Evolutionary conservation across 2,329 filamentous ascomycete species (phyloP).

Genomic region (Fusarium sublunatum): DNA sequence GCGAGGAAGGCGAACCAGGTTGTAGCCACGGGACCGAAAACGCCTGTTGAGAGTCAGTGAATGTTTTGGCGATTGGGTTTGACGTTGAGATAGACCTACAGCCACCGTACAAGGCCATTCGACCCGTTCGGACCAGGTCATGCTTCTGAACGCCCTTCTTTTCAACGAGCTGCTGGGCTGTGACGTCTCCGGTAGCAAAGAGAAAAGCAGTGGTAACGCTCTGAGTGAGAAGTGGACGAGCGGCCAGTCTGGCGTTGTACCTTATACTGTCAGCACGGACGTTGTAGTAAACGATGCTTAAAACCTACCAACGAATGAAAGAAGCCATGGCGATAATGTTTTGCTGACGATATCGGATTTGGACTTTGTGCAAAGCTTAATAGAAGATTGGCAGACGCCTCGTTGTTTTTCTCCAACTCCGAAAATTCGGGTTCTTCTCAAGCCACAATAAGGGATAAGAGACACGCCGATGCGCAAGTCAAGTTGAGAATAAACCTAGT

Average conservation of each 20-base stretch:
- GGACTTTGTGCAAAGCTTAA: slow-evolving; percentile 27
- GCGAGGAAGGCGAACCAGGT: slow-evolving; percentile 88
- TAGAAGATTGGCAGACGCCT: slow-evolving; percentile 6
- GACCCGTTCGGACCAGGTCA: slow-evolving; percentile 75
- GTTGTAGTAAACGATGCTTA: neutral
- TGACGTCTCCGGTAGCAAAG: slow-evolving; percentile 90
- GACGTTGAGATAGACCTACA: slow-evolving; percentile 59
- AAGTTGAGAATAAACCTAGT: neutral
- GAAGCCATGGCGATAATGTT: slow-evolving; percentile 41
- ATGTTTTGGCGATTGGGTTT: slow-evolving; percentile 1
- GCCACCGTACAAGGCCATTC: slow-evolving; percentile 85
- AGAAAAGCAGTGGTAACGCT: slow-evolving; percentile 90
- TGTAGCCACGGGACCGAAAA: slow-evolving; percentile 90
- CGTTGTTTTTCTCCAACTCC: slow-evolving; percentile 8
- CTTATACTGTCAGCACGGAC: slow-evolving; percentile 56
- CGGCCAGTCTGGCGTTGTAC: slow-evolving; percentile 87
- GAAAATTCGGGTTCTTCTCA: slow-evolving; percentile 20
- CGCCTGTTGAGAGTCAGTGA: slow-evolving; percentile 57
- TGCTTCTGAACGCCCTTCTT: slow-evolving; percentile 81
- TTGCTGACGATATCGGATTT: slow-evolving; percentile 1
- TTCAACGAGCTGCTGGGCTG: slow-evolving; percentile 93
- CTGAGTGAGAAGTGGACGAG: slow-evolving; percentile 88
- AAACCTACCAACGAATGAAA: slow-evolving; percentile 50
- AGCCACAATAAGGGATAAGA: slow-evolving; percentile 38
- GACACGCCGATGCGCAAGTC: slow-evolving; percentile 26